Conservation (phyloP, 2,329 filamentous ascomycete species). For the Neopestalotiopsis sp. region DNA sequence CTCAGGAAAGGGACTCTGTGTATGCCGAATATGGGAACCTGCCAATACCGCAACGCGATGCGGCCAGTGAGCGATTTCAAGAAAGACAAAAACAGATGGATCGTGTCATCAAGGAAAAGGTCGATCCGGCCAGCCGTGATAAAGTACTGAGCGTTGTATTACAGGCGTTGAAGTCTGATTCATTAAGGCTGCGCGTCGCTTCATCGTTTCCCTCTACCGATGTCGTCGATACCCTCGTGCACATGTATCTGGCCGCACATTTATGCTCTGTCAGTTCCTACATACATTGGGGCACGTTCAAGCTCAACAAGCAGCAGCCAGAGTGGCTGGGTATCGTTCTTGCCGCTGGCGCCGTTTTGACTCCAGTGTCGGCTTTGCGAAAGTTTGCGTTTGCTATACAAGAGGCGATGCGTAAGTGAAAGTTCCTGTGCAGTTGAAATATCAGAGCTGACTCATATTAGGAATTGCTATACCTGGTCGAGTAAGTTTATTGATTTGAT, state of each 20-base stretch:
- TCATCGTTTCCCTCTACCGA: conserved; percentile 58
- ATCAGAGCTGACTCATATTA: conserved; percentile 20
- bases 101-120: conserved; percentile 47
- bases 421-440: background rate
- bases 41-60: conserved; percentile 46
- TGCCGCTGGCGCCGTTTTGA: conserved; percentile 64
- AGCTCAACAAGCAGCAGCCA: conserved; percentile 57
- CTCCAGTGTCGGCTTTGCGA: conserved; percentile 60
- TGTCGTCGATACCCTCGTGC: conserved; percentile 62
- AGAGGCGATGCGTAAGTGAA: conserved; percentile 52
- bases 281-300: conserved; percentile 66
- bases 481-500: conserved; percentile 27
- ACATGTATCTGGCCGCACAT: conserved; percentile 64
- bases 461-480: conserved; percentile 37
- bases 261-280: conserved; percentile 61
- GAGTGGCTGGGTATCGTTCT: conserved; percentile 66
- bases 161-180: conserved; percentile 57
- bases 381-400: conserved; percentile 65
- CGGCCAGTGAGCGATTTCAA: conserved; percentile 43
- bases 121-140: conserved; percentile 59
- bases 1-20: conserved; percentile 47
- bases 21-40: conserved; percentile 51
- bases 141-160: conserved; percentile 68
- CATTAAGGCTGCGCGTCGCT: conserved; percentile 56
- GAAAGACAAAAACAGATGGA: conserved; percentile 42